phyloP scores from a whole-genome alignment of 2,329 filamentous ascomycete species.

The Emmonsiellopsis sp. region DNA sequence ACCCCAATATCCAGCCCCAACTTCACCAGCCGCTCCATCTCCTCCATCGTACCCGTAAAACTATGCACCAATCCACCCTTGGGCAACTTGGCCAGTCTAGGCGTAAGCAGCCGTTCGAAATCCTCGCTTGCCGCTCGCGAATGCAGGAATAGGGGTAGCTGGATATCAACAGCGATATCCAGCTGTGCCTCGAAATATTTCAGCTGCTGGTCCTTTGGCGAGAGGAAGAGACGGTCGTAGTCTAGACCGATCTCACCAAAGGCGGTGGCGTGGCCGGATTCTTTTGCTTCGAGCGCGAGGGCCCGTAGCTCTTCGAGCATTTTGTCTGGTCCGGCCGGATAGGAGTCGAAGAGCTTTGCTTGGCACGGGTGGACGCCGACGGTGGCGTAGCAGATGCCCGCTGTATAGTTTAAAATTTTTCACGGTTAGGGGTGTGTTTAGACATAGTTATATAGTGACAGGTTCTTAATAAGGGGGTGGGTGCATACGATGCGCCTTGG shows the following conservation, averaged over 20 bases:
- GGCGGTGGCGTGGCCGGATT: slow-evolving; percentile 56
- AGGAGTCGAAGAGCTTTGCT: slow-evolving; percentile 64
- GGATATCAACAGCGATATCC: slow-evolving; percentile 64
- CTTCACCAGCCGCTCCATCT: slow-evolving; percentile 71
- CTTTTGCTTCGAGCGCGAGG: slow-evolving; percentile 54
- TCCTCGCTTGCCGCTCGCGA: slow-evolving; percentile 79
- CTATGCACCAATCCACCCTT: slow-evolving; percentile 82
- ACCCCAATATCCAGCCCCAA: slow-evolving; percentile 86
- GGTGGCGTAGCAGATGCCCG: slow-evolving; percentile 76
- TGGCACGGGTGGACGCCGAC: slow-evolving; percentile 91
- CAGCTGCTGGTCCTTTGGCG: slow-evolving; percentile 67
- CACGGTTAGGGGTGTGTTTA: not conserved
- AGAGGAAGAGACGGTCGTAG: slow-evolving; percentile 84
- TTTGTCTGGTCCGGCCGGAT: slow-evolving; percentile 37
- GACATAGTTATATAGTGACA: not conserved
- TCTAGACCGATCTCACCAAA: slow-evolving; percentile 95
- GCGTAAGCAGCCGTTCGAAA: slow-evolving; percentile 64
- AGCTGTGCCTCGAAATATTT: slow-evolving; percentile 81
- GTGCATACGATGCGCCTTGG: slow-evolving; percentile 61
- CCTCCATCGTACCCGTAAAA: slow-evolving; percentile 80
- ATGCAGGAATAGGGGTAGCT: slow-evolving; percentile 85
- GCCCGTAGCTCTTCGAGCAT: slow-evolving; percentile 51
- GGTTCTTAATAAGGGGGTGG: not conserved
- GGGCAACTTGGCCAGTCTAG: slow-evolving; percentile 56
- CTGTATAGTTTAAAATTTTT: slow-evolving; percentile 35